Base-by-base conservation (phyloP, 2,329 filamentous ascomycete species). In the Exophiala aquamarina region DNA sequence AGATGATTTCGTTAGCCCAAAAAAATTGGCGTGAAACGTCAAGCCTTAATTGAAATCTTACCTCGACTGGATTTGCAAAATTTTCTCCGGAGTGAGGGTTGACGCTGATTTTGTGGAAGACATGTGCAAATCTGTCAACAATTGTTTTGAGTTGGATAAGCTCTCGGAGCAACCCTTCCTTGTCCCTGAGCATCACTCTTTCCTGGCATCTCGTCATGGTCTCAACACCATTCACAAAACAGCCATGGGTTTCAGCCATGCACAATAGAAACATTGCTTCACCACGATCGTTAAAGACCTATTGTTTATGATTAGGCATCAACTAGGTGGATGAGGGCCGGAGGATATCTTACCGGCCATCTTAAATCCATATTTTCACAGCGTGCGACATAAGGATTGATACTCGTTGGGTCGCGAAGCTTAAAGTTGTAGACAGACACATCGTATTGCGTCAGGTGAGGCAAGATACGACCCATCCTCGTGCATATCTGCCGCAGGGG, bases 361-460 rank as follows among this genome's bases (percentile, higher is more conserved):
- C 48, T 26, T 5, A 51, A 28, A 28, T 51, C 48, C 48, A 51
- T 51, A 15, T 51, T 51, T 21, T 51, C 48, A 35, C 48, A 51
- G 26, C 48, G 37, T 2, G 48, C 48, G 3, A 51, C 48, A 35
- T 51, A 51, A 15, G 48, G 48, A 26, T 51, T 29, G 44, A 51
- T 47, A 32, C 48, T 51, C 37, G 48, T 47, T 17, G 48, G 48
- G 33, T 51, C 48, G 35, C 48, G 43, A 19, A 50, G 47, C 32
- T 50, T 50, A 37, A 45, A 50, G 23, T 50, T 50, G 42, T 50
- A 50, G 18, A 50, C 47, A 4, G 47, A 50, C n/a, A 50, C 47
- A 28, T 50, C 47, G 31, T 45, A 50, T 41, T 50, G 47, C 7
- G 47, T 50, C 31, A 50, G 20, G 34, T 50, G 47, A 11, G 47